Percentiles rank a stretch among this genome's conserved stretches.
Evolutionary conservation across 345 rosid species (phyloP).

Genomic region (Balakata baccata): DNA sequence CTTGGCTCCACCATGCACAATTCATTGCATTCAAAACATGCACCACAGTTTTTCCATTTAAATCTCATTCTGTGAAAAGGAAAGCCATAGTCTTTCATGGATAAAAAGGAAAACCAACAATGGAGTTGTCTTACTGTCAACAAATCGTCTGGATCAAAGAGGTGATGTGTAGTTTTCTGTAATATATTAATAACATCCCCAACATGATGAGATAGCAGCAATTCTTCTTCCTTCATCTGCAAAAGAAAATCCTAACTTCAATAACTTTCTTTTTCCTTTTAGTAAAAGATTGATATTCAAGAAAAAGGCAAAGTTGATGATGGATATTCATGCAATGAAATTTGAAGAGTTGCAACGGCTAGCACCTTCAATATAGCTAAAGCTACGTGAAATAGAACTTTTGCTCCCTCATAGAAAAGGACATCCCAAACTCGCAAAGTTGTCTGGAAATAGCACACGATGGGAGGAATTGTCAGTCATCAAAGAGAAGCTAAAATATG

Average conservation of each 20-base stretch:
- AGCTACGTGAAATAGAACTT: constrained; percentile 95
- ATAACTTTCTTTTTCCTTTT: background rate
- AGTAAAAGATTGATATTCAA: constrained; percentile 2
- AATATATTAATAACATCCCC: constrained; percentile 84
- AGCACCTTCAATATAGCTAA: constrained; percentile 93
- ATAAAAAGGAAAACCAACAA: constrained; percentile 5
- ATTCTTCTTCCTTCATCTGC: constrained; percentile 93
- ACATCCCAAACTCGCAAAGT: constrained; percentile 98
- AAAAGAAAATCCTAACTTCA: constrained; percentile 6
- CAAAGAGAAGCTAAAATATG: background rate
- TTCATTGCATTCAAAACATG: background rate
- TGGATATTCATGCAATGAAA: background rate
- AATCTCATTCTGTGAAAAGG: background rate
- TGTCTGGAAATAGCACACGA: constrained; percentile 48
- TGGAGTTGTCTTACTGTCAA: constrained; percentile 54
- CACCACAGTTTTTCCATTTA: background rate
- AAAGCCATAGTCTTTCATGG: too few species aligned
- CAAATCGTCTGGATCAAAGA: constrained; percentile 95
- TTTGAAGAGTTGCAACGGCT: constrained; percentile 13
- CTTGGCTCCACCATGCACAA: background rate
- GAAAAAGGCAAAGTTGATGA: background rate
- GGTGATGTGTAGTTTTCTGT: constrained; percentile 86
- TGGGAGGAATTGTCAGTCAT: constrained; percentile 7
- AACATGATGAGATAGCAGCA: constrained; percentile 84
- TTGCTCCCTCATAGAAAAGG: constrained; percentile 95